phyloP scores from a whole-genome alignment of 2,329 filamentous ascomycete species.

The Stachybotrys elegans region DNA sequence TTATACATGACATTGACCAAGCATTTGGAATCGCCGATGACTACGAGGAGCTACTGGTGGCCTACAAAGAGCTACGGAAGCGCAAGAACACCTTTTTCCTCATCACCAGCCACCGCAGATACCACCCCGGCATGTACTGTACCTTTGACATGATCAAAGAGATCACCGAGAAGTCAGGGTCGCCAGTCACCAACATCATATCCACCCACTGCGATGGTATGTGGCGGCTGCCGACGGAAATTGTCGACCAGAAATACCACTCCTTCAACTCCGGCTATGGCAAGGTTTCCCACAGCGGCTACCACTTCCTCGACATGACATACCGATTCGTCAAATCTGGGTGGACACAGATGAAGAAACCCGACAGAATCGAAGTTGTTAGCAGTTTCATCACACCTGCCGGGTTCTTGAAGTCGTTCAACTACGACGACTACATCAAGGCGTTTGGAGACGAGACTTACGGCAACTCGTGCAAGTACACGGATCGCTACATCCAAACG shows the following conservation, averaged over 20 bases:
- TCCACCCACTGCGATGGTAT: conserved; percentile 5
- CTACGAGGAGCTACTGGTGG: conserved; percentile 3
- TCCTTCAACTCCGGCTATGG: conserved; percentile 3
- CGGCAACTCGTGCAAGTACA: conserved; percentile 1
- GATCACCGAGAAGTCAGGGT: conserved; percentile 3
- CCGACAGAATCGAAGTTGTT: conserved; percentile 6
- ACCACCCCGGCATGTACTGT: conserved; percentile 5
- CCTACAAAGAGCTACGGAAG: conserved; percentile 4
- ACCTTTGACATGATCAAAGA: conserved; percentile 2
- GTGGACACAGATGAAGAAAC: not conserved
- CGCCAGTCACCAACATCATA: conserved; percentile 5
- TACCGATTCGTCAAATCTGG: conserved; percentile 3
- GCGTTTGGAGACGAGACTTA: conserved; percentile 5
- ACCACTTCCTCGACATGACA: conserved; percentile 4
- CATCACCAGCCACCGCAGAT: conserved; percentile 6
- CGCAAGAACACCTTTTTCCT: conserved; percentile 3
- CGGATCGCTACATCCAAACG: not conserved
- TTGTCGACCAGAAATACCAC: conserved; percentile 5
- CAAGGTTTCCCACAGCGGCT: conserved; percentile 7
- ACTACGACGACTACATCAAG: conserved; percentile 1
- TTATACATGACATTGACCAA: not conserved
- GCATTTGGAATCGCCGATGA: conserved; percentile 6
- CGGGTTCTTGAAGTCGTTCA: conserved; percentile 4
- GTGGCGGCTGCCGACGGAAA: conserved; percentile 3
- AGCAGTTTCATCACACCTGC: conserved; percentile 3